Evolutionary conservation across 306 rosid genomes (phyloP).

Genomic region (Malus fusca): DNA sequence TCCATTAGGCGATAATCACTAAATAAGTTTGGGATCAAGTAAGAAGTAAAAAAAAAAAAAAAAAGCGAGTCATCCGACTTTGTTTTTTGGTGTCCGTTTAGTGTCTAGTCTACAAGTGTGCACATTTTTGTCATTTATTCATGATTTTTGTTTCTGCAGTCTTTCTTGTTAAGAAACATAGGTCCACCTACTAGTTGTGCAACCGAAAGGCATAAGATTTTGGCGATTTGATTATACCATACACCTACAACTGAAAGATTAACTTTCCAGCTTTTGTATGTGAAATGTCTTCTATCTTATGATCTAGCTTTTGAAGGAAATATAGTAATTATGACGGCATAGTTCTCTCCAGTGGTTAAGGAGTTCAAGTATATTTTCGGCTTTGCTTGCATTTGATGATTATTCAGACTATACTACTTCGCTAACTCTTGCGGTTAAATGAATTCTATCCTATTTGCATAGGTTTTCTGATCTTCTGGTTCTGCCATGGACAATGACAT

Average conservation of each 20-base stretch:
- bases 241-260: neutral
- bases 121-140: neutral
- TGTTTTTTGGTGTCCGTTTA: neutral
- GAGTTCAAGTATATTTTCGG: neutral
- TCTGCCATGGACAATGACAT: neutral
- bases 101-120: neutral
- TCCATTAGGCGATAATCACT: neutral
- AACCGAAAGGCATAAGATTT: neutral
- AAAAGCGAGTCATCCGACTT: neutral
- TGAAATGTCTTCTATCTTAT: neutral
- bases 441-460: neutral
- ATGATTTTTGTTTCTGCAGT: neutral
- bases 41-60: neutral
- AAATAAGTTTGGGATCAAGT: neutral
- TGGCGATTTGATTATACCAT: neutral
- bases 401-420: neutral
- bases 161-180: neutral
- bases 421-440: neutral
- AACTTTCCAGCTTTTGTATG: neutral
- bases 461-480: neutral
- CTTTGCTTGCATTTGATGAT: neutral
- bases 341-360: neutral
- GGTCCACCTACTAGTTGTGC: neutral
- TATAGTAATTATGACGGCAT: neutral
- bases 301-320: neutral